Evolutionary conservation across 129 eudicot genomes (phyloP).

Genomic region (Centaurea solstitialis): DNA sequence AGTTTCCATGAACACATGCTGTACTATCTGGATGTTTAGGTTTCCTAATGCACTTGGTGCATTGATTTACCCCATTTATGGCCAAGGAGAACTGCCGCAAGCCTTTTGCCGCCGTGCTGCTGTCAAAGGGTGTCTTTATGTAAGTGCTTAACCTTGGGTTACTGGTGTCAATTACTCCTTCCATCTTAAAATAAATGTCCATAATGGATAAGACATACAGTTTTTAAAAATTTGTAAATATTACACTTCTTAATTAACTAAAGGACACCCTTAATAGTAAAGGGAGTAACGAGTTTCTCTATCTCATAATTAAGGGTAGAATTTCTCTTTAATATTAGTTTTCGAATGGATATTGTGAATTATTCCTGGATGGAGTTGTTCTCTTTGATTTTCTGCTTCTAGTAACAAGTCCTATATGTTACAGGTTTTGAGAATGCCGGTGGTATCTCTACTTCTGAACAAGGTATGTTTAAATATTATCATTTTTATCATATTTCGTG

Average conservation of each 20-base stretch:
- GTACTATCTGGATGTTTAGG: conserved; percentile 41
- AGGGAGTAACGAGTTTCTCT: not conserved
- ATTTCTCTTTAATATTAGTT: not conserved
- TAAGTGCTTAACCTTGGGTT: conserved; percentile 38
- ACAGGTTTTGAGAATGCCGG: conserved; percentile 93
- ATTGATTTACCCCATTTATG: conserved; percentile 87
- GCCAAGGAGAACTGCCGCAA: conserved; percentile 95
- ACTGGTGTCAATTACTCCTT: not conserved
- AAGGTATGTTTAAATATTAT: conserved; percentile 45
- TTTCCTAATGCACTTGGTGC: conserved; percentile 91
- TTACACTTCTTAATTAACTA: not conserved
- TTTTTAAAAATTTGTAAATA: not conserved
- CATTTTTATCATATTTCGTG: not conserved
- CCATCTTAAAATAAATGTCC: not conserved
- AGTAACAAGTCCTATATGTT: not conserved
- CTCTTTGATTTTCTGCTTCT: not conserved
- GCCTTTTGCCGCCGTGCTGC: conserved; percentile 99
- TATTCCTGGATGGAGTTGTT: not conserved
- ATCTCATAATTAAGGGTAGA: not conserved
- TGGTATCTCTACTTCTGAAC: conserved; percentile 55
- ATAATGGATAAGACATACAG: not conserved
- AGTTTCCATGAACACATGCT: conserved; percentile 12
- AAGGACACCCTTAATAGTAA: not conserved
- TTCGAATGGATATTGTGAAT: not conserved
- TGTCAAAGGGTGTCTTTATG: conserved; percentile 94